These are phyloP conservation scores for Candida silvicultrix DNA, from an alignment of 805 yeast species.

Conservation along the genomic window DNA sequence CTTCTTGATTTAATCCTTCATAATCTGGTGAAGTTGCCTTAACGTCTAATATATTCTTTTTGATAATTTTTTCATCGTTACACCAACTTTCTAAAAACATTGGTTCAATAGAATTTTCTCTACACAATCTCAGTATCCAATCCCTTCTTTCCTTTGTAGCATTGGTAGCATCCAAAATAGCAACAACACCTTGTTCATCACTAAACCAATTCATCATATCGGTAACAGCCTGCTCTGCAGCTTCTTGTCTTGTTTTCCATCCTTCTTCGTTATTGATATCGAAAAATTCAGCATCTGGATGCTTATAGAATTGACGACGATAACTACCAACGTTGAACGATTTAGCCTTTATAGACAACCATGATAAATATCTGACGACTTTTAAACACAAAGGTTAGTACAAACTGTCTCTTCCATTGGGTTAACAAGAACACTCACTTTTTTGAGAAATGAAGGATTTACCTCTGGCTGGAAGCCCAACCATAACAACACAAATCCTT, in stretches of 20 bases:
- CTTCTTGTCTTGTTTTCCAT: slow-evolving; percentile 53
- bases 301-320: slow-evolving; percentile 58
- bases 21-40: slow-evolving; percentile 86
- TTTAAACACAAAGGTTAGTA: neutral
- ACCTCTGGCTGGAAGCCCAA: slow-evolving; percentile 87
- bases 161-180: slow-evolving; percentile 91
- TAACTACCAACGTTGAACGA: slow-evolving; percentile 88
- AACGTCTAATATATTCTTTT: slow-evolving; percentile 78
- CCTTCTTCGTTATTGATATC: slow-evolving; percentile 63
- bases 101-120: slow-evolving; percentile 71
- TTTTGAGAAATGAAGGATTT: slow-evolving; percentile 93
- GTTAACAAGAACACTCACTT: slow-evolving; percentile 35
- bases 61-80: slow-evolving; percentile 70
- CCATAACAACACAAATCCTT: slow-evolving; percentile 83
- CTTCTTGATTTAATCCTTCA: slow-evolving; percentile 56
- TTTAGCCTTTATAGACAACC: slow-evolving; percentile 84
- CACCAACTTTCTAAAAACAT: slow-evolving; percentile 92
- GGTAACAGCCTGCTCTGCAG: slow-evolving; percentile 62
- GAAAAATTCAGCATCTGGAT: slow-evolving; percentile 74
- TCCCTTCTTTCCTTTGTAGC: slow-evolving; percentile 69
- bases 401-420: no score
- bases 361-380: slow-evolving; percentile 81
- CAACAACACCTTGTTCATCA: slow-evolving; percentile 79
- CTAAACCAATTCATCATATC: slow-evolving; percentile 88
- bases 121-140: slow-evolving; percentile 52